These are phyloP conservation scores for Aspergillus leporis DNA, from an alignment of 495 filamentous ascomycete genomes.

Conservation along the genomic window DNA sequence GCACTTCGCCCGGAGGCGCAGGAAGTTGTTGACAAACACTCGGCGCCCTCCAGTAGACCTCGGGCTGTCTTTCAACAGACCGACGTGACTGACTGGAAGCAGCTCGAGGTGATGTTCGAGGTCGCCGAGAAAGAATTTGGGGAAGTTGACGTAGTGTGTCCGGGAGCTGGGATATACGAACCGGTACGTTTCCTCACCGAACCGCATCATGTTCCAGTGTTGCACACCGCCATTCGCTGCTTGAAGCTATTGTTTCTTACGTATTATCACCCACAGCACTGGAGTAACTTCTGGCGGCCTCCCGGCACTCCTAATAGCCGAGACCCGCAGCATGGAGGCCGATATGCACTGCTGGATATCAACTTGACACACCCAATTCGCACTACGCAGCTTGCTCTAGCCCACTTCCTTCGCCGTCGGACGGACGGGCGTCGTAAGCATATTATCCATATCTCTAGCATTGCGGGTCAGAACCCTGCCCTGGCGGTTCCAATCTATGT, in stretches of 20 bases:
- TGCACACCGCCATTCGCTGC: neutral
- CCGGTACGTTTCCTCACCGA: constrained; percentile 38
- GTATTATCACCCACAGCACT: constrained; percentile 35
- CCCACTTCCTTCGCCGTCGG: constrained; percentile 48
- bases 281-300: constrained; percentile 67
- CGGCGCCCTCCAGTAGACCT: constrained; percentile 25
- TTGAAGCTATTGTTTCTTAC: neutral
- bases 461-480: constrained; percentile 58
- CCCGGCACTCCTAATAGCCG: constrained; percentile 52
- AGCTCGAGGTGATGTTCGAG: constrained; percentile 60
- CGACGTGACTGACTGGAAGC: constrained; percentile 60
- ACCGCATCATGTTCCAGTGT: neutral
- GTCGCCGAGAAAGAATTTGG: constrained; percentile 55
- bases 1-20: constrained; percentile 63
- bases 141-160: constrained; percentile 63
- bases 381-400: constrained; percentile 63
- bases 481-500: constrained; percentile 58
- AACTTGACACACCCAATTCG: constrained; percentile 72
- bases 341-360: constrained; percentile 63
- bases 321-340: constrained; percentile 44
- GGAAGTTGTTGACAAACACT: constrained; percentile 53
- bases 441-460: constrained; percentile 61
- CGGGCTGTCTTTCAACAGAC: constrained; percentile 62
- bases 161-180: constrained; percentile 70
- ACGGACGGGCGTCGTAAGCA: constrained; percentile 43